Evolutionary conservation across 768 basidiomycete genomes (phyloP), one percentile per base, ranked within the genome.

Genomic region (Lactarius indigo): DNA sequence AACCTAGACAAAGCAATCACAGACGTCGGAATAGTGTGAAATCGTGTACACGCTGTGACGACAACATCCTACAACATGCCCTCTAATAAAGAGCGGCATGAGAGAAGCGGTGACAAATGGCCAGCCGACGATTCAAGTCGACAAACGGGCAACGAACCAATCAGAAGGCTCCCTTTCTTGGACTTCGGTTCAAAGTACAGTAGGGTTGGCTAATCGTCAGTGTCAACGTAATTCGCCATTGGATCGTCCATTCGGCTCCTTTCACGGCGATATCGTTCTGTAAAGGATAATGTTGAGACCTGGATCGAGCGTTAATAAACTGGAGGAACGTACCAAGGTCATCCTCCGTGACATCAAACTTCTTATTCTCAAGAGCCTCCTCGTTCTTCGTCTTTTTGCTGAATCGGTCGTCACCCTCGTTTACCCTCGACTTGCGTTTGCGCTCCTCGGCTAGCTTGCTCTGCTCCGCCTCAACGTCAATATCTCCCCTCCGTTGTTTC

Each of bases 251-350:
- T 79, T 77, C 87, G 85, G 60, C 85, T 84, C 70, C 83, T 84
- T 33, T 76, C 82, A 85, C 94, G 88, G 65, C 94, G 85, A 76
- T 96, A 97, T n/a, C 91, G 92, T 89, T 97, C 94, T 92, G 80
- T 68, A 75, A 71, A 15, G 26, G 50, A 26, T 26, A 13, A 50
- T 47, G 44, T 50, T 50, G 47, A 47, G 44, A 47, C n/a, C 10
- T 44, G n/a, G 13, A 6, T 26, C 50, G 13, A 15, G 23, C 6
- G 30, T 59, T 61, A 65, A 63, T 35, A 42, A 63, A 64, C 41
- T 15, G 79, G 50, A 1, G 13, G 50, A 23, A 52, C 86, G 66
- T 73, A 91, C 91, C 91, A 37, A 92, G 83, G 70, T 93, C 84
- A 74, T 95, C 95, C 77, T 96, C 94, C 10, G 94, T 89, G 39